Base-by-base conservation (phyloP, 345 rosid species). In the Gynandropsis gynandra region DNA sequence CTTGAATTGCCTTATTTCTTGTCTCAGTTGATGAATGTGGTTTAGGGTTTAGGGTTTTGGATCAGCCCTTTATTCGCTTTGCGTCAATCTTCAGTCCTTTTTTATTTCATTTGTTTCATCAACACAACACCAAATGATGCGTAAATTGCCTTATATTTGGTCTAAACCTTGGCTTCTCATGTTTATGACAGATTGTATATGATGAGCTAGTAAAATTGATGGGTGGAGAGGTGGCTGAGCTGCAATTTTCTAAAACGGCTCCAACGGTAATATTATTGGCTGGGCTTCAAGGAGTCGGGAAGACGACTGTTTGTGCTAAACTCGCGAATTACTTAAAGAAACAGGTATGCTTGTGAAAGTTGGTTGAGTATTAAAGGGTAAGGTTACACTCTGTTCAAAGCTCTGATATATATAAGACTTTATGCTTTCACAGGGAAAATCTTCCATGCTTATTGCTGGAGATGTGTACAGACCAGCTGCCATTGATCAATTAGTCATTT, bases 401-500 rank as follows among this genome's bases (percentile, higher is more conserved):
- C 51, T 32, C 17, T 70, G 58, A 56, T 32, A 15, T n/a, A 9
- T 35, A 13, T 54, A 12, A 11, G 42, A 27, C 50, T 16, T 42
- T 27, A 16, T 50, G 17, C 33, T 54, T 38, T 36, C 35, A 42
- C 76, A 90, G 96, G 93, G 96, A 38, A 92, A 92, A 68, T 77
- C 79, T 62, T 82, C 89, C 72, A 80, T 87, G 93, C 93, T 92
- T 63, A 81, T 92, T 62, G 96, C 98, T 54, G 98, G 98, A 59
- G 98, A 92, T 75, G 93, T 92, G 15, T 87, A 92, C 68, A 79
- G 98, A 68, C 98, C 98, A 53, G 98, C 96, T 42, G 98, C 98
- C 48, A 85, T 87, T 53, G 98, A 92, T 64, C 98, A 92, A 75
- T 96, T 87, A 42, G 85, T 81, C 52, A 92, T 87, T 71, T 72